A percentile compares a stretch with the other conserved stretches of the same genome.
Conservation (phyloP, 805 yeast species). For the Candida ficus region DNA sequence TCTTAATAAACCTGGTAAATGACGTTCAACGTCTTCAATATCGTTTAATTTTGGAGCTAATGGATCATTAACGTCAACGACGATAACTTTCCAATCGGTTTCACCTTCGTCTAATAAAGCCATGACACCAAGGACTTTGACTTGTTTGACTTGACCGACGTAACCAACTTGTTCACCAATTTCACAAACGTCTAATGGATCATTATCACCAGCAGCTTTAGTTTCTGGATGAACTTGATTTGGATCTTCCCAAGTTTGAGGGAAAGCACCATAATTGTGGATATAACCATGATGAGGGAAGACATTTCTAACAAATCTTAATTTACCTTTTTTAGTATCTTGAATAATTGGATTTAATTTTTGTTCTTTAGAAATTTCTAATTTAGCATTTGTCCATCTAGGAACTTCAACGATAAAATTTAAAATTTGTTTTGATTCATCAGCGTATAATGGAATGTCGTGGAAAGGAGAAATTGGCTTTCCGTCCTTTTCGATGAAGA, state of each 20-base stretch:
- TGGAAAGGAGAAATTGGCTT: constrained; percentile 95
- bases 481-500: constrained; percentile 88
- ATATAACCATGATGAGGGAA: constrained; percentile 99
- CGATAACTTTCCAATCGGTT: constrained; percentile 90
- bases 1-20: constrained; percentile 88
- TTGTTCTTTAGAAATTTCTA: constrained; percentile 85
- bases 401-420: constrained; percentile 97
- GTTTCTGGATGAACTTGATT: constrained; percentile 59
- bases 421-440: constrained; percentile 81
- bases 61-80: constrained; percentile 77
- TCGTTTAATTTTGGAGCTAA: constrained; percentile 82
- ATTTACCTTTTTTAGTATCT: constrained; percentile 95
- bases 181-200: constrained; percentile 83
- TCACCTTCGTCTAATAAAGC: constrained; percentile 93
- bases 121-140: constrained; percentile 89
- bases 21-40: constrained; percentile 83
- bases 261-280: constrained; percentile 98
- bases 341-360: constrained; percentile 90
- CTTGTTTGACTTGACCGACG: constrained; percentile 78
- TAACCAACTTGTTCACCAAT: constrained; percentile 63
- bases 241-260: constrained; percentile 56
- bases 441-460: constrained; percentile 88
- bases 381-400: constrained; percentile 97
- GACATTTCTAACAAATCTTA: constrained; percentile 93
- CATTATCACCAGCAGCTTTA: constrained; percentile 72